Evolutionary conservation across 495 filamentous ascomycete genomes (phyloP).

Genomic region (Aspergillus asperescens): DNA sequence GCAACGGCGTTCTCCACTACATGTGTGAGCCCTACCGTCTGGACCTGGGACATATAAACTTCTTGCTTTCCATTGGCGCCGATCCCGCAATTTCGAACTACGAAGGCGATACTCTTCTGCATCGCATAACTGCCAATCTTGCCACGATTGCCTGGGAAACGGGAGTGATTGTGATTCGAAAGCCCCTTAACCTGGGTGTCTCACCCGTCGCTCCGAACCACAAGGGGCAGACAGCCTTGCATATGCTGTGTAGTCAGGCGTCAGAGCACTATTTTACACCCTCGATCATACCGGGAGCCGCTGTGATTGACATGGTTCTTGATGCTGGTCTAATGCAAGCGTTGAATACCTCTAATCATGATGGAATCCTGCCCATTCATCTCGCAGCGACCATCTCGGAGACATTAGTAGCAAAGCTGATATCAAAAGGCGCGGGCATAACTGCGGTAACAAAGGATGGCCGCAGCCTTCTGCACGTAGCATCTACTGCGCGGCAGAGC

Average conservation of each 20-base stretch:
- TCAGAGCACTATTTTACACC: constrained; percentile 12
- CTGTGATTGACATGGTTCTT: constrained; percentile 13
- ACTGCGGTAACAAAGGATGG: constrained; percentile 23
- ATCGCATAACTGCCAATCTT: constrained; percentile 13
- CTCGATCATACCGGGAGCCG: not conserved
- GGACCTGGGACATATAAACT: not conserved
- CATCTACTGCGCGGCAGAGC: constrained; percentile 28
- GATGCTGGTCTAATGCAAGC: not conserved
- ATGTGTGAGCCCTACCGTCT: not conserved
- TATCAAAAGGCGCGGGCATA: constrained; percentile 30
- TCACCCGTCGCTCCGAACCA: constrained; percentile 16
- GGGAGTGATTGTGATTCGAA: not conserved
- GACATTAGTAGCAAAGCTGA: constrained; percentile 23
- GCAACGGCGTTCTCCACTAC: constrained; percentile 18
- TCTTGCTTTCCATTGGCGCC: constrained; percentile 12
- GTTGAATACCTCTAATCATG: constrained; percentile 13
- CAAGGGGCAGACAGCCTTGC: constrained; percentile 22
- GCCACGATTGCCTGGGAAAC: not conserved
- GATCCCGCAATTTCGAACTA: constrained; percentile 15
- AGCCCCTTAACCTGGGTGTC: constrained; percentile 10
- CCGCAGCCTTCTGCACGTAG: constrained; percentile 37
- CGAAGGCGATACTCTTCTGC: constrained; percentile 16
- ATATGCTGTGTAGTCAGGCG: constrained; percentile 16
- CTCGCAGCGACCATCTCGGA: constrained; percentile 32
- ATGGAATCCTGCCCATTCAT: constrained; percentile 27